Percentiles rank a stretch among this genome's conserved stretches.
Conservation (phyloP, 345 rosid species). For the Eucalyptus pauciflora region DNA sequence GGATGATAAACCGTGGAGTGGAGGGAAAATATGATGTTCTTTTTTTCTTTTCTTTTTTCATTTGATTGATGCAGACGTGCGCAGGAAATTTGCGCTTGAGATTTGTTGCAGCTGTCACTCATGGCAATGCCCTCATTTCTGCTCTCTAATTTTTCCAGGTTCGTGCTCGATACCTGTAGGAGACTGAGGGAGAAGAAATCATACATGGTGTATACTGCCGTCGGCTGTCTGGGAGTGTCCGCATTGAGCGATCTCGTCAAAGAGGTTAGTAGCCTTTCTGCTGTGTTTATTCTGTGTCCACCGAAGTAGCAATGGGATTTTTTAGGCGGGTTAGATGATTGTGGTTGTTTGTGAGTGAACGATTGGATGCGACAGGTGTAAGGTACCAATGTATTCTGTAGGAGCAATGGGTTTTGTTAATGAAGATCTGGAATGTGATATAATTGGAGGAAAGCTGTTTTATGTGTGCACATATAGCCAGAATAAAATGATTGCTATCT, state of each 20-base stretch:
- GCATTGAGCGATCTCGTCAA: conserved; percentile 60
- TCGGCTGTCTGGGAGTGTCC: conserved; percentile 75
- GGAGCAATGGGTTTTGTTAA: not conserved
- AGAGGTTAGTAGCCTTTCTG: conserved; percentile 34
- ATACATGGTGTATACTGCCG: conserved; percentile 84
- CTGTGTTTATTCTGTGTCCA: not conserved
- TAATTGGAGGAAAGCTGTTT: not conserved
- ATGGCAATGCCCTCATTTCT: not conserved
- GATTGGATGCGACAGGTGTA: not conserved
- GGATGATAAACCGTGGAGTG: not conserved
- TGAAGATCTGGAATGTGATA: not conserved
- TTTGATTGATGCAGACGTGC: not conserved
- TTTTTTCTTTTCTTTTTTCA: not conserved
- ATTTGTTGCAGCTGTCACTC: too few species aligned
- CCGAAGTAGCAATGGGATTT: not conserved
- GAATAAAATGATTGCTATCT: not conserved
- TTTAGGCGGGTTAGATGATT: not conserved
- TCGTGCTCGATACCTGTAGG: conserved; percentile 74
- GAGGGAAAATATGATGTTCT: not conserved
- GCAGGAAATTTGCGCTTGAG: not conserved
- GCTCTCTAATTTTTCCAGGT: conserved; percentile 26
- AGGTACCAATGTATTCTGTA: not conserved
- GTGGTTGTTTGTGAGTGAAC: not conserved
- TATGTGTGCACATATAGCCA: not conserved
- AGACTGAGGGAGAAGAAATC: conserved; percentile 85